These are phyloP conservation scores for Hapsidospora chrysogenum DNA, from an alignment of 495 filamentous ascomycete species.

Conservation along the genomic window DNA sequence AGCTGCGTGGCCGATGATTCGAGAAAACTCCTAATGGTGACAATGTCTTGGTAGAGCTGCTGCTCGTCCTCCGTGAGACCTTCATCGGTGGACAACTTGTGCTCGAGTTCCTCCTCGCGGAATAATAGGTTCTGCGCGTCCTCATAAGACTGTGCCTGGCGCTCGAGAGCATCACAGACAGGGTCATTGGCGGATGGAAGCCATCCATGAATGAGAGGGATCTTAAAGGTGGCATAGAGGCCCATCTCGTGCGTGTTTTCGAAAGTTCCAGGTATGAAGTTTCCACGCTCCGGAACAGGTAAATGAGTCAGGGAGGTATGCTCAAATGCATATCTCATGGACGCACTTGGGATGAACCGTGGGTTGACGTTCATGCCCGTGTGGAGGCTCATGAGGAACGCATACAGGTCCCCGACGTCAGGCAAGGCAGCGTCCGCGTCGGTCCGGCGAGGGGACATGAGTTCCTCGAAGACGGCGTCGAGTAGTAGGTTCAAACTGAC, in stretches of 20 bases:
- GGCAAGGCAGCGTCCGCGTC: constrained; percentile 37
- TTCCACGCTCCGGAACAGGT: constrained; percentile 25
- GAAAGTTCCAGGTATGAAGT: constrained; percentile 50
- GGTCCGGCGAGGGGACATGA: constrained; percentile 47
- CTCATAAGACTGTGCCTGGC: constrained; percentile 69
- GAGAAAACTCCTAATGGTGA: constrained; percentile 68
- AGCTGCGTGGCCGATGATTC: constrained; percentile 68
- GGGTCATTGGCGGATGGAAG: constrained; percentile 46
- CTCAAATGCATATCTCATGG: constrained; percentile 24
- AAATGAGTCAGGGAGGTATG: constrained; percentile 23
- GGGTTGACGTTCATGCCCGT: constrained; percentile 99
- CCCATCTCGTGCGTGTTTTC: constrained; percentile 68
- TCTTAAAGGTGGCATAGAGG: constrained; percentile 70
- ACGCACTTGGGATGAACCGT: constrained; percentile 42
- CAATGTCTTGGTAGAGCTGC: constrained; percentile 58
- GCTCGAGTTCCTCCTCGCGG: constrained; percentile 71
- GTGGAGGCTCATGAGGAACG: constrained; percentile 75
- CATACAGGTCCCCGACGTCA: constrained; percentile 73
- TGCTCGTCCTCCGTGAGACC: constrained; percentile 49
- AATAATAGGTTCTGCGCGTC: constrained; percentile 80
- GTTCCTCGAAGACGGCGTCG: constrained; percentile 77
- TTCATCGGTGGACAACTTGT: constrained; percentile 41
- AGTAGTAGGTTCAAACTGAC: constrained; percentile 72
- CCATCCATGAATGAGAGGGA: constrained; percentile 94
- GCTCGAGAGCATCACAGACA: constrained; percentile 47